Conservation (phyloP, 2,329 filamentous ascomycete genomes). For the Colletotrichum sp. region DNA sequence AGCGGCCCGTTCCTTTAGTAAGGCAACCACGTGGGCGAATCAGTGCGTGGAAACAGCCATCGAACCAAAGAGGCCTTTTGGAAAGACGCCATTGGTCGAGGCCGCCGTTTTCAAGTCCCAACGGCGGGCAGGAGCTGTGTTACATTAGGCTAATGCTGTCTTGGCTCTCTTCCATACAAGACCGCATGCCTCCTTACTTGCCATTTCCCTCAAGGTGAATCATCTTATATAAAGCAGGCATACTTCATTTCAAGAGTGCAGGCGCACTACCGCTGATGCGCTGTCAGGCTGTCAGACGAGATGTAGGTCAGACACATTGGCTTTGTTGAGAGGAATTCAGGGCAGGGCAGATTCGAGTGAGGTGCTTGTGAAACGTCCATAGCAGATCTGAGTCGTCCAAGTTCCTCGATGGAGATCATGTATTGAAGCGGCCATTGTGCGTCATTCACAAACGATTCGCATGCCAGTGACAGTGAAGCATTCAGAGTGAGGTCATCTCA, state of each 20-base stretch:
- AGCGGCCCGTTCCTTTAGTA: conserved; percentile 18
- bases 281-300: not conserved
- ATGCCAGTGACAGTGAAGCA: not conserved
- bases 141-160: not conserved
- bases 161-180: not conserved
- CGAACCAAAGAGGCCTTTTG: not conserved
- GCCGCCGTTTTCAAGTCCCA: not conserved
- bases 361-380: not conserved
- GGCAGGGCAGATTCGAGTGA: not conserved
- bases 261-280: not conserved
- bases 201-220: not conserved
- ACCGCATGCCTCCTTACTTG: not conserved
- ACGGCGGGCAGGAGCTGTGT: not conserved
- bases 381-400: not conserved
- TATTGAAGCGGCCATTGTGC: not conserved
- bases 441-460: not conserved
- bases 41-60: not conserved
- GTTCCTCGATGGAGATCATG: not conserved
- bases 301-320: not conserved
- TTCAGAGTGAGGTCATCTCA: conserved; percentile 12
- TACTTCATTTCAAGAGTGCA: not conserved
- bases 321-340: not conserved
- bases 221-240: not conserved
- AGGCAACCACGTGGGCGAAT: conserved; percentile 11
- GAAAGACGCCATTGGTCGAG: not conserved